phyloP scores from a whole-genome alignment of 257 asterid genomes.

The Solanum acaule region DNA sequence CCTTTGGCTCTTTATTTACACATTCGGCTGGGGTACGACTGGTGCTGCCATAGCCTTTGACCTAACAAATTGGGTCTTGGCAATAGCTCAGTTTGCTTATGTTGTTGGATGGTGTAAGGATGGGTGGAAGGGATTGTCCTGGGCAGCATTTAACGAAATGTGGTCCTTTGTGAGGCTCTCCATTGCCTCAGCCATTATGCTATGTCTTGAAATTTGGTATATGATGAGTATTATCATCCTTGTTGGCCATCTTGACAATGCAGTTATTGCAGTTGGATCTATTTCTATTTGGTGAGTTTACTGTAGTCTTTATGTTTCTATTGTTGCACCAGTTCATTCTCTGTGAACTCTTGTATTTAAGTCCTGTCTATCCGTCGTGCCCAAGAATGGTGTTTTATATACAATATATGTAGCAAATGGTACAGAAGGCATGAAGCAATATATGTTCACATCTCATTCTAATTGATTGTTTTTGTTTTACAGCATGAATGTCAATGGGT shows the following conservation, averaged over 20 bases:
- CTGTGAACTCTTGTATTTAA: not conserved
- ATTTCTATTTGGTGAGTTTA: slow-evolving; percentile 65
- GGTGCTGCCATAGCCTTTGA: slow-evolving; percentile 65
- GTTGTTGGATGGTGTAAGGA: slow-evolving; percentile 81
- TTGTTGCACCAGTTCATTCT: not conserved
- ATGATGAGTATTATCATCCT: slow-evolving; percentile 71
- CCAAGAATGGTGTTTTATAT: not conserved
- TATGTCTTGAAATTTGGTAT: slow-evolving; percentile 86
- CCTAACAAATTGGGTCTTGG: slow-evolving; percentile 43
- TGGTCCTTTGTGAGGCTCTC: slow-evolving; percentile 81
- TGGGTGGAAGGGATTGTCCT: slow-evolving; percentile 79
- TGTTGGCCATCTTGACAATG: slow-evolving; percentile 61
- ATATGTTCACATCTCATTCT: not conserved
- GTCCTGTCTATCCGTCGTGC: not conserved
- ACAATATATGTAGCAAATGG: not conserved
- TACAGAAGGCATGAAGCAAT: not conserved
- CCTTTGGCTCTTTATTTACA: slow-evolving; percentile 54
- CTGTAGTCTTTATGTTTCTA: not conserved
- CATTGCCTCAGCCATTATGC: slow-evolving; percentile 78
- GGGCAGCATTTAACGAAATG: slow-evolving; percentile 50
- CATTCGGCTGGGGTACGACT: slow-evolving; percentile 43
- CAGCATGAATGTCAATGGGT: slow-evolving; percentile 66
- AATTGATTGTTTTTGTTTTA: slow-evolving; percentile 1
- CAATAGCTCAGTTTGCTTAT: slow-evolving; percentile 46
- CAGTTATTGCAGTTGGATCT: slow-evolving; percentile 74